Evolutionary conservation across 1,284 basidiomycete species (phyloP), one percentile per base, ranked within the genome.

Genomic region (Tylopilus sp.): DNA sequence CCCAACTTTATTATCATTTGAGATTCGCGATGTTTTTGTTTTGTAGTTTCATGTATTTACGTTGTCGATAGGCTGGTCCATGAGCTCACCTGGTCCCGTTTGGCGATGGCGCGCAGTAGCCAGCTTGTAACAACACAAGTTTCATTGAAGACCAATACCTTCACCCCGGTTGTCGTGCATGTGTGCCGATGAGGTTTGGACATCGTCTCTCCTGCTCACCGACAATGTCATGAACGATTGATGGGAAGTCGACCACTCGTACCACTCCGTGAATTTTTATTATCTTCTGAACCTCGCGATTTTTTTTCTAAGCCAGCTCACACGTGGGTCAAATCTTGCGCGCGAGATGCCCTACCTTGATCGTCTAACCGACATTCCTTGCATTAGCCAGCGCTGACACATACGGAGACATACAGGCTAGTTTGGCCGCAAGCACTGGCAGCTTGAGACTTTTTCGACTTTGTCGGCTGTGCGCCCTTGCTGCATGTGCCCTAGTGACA

Each of bases 41-140:
- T 29, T 28, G 7, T 26, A 26, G 26, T 30, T 8, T n/a, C 26
- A 36, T 44, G 29, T 53, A 59, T 61, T 33, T 45, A 49, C 14
- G n/a, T 45, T n/a, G 26, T 42, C 40, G 34, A 48, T 57, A 26
- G 26, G 42, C 9, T 24, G 46, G 40, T 50, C 24, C 44, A 52
- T 47, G 50, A 21, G 35, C 12, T 42, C 28, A 11, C 20, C 26
- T n/a, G 12, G 21, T 41, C 24, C 17, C 28, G 26, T 40, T 28
- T 29, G 39, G 15, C 17, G 28, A 18, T n/a, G 28, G 39, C 29
- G 26, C 36, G 10, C 11, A 20, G 33, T 7, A 7, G 33, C n/a
- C 33, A 34, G 33, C 33, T n/a, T 34, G 33, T 8, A 26, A 2
- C 6, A 8, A 26, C 8, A 26, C 26, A 26, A 7, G 26, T 8